Evolutionary conservation across 1,284 basidiomycete genomes (phyloP), one percentile per base, ranked within the genome.

Genomic region (Fomitopsis pinicola): DNA sequence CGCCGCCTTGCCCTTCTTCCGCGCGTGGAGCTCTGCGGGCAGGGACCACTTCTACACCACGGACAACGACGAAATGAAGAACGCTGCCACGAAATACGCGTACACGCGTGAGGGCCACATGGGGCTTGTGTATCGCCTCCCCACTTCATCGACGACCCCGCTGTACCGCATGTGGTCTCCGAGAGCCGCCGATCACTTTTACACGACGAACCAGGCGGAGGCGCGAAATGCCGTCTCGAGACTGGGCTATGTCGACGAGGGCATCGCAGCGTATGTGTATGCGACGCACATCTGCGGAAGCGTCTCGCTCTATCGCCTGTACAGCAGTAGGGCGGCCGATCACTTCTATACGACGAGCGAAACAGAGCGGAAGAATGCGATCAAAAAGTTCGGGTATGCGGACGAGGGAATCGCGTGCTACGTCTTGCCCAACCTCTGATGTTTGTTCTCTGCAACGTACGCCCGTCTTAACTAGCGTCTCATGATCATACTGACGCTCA

Each of bases 1-100:
- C 55, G 61, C 33, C 2, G 57, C 57, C 5, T 28, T 38, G 8
- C 42, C 53, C 19, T 48, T 60, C 45, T 52, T 52, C 35, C 54
- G 59, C 8, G 42, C 36, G 2, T 52, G 50, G 36, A 48, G 42
- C 44, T 30, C 42, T 15, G n/a, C 22, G 10, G 59, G 22, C 5
- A 22, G 3, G 9, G 55, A 60, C 38, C 55, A 60, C 46, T 60
- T 60, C 59, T 60, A 60, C 59, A 60, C 59, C 22, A 57, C 55
- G 26, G 48, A 48, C 55, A 22, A 35, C 35, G 28, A 19, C 42
- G 59, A 60, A 28, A 46, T 55, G 54, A 17, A 57, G 5, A 42
- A 1, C 9, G 54, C 59, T 7, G 14, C 52, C 40, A 42, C 28
- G 4, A 30, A 40, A 7, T 2, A 17, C 9, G 15, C 19, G 22